These are phyloP conservation scores for Ustilago lituana DNA, from an alignment of 1,284 basidiomycete species.

Conservation along the genomic window DNA sequence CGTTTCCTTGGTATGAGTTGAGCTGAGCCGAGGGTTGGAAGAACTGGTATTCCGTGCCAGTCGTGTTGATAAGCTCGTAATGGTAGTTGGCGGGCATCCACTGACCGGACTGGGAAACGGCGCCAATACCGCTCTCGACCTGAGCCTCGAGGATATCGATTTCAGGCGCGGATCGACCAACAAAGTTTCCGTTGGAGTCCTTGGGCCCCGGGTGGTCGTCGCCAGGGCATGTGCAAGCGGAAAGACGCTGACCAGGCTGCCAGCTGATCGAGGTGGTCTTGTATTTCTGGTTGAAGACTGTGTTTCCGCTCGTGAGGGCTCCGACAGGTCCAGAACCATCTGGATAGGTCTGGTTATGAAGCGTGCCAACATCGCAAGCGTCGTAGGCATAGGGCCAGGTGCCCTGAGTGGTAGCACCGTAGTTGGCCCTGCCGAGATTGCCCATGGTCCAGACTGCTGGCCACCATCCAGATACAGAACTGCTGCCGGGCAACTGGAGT, in stretches of 20 bases:
- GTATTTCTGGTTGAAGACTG: constrained; percentile 71
- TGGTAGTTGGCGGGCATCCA: constrained; percentile 74
- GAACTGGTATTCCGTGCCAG: constrained; percentile 57
- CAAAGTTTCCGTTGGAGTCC: constrained; percentile 75
- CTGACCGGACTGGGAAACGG: constrained; percentile 82
- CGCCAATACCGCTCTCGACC: constrained; percentile 62
- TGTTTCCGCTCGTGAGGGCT: constrained; percentile 81
- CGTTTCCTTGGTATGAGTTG: constrained; percentile 57
- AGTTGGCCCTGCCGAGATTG: constrained; percentile 71
- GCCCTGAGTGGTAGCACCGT: constrained; percentile 71
- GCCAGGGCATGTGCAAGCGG: constrained; percentile 76
- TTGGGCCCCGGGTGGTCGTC: constrained; percentile 85
- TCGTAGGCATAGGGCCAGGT: constrained; percentile 75
- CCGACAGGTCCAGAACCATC: constrained; percentile 58
- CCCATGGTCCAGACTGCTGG: constrained; percentile 85
- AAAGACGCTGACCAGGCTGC: constrained; percentile 81
- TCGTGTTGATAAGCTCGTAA: constrained; percentile 59
- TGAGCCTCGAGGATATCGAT: constrained; percentile 77
- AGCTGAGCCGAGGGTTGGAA: constrained; percentile 42
- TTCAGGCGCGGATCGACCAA: constrained; percentile 76
- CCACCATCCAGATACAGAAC: constrained; percentile 73
- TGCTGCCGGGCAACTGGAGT: constrained; percentile 83
- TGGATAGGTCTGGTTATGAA: constrained; percentile 56
- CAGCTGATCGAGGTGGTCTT: constrained; percentile 63
- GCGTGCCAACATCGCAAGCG: constrained; percentile 58